A percentile compares a stretch with the other conserved stretches of the same genome.
Evolutionary conservation across 371 early-diverging fungal species (phyloP).

Genomic region (Cladochytrium tenue): DNA sequence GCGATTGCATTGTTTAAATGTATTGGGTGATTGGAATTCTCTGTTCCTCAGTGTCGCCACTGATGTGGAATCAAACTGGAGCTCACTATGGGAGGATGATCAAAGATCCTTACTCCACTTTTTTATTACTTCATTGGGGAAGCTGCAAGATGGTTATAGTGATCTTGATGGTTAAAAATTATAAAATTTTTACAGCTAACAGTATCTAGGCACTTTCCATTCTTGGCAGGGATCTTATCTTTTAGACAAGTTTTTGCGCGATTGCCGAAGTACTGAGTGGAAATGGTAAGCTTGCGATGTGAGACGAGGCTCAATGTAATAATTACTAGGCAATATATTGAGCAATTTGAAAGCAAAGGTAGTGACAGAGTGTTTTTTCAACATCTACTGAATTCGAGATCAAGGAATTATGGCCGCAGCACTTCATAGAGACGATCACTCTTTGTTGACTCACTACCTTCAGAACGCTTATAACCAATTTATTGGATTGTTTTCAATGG

Average conservation of each 20-base stretch:
- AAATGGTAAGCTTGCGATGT: slow-evolving; percentile 1
- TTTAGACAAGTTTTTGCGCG: too few species aligned
- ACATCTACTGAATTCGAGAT: not conserved
- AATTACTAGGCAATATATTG: not conserved
- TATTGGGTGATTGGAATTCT: slow-evolving; percentile 66
- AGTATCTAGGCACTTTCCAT: not conserved
- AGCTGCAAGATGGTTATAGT: slow-evolving; percentile 45
- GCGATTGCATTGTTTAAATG: slow-evolving; percentile 61
- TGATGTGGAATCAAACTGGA: slow-evolving; percentile 45
- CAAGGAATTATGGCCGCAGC: not conserved
- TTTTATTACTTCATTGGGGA: slow-evolving; percentile 59
- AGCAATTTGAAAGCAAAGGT: not conserved
- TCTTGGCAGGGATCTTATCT: not conserved
- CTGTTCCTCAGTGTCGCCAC: slow-evolving; percentile 47
- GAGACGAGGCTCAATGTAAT: too few species aligned
- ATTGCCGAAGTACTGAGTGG: not conserved
- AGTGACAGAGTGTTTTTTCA: not conserved
- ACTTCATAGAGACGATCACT: not conserved
- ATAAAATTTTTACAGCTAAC: not conserved
- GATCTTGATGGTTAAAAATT: slow-evolving; percentile 31
- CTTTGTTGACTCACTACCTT: not conserved
- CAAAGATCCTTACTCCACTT: slow-evolving; percentile 52
- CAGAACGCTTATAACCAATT: not conserved
- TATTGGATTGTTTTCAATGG: not conserved
- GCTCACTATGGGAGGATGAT: slow-evolving; percentile 54